Conservation (phyloP, 2,329 filamentous ascomycete genomes). For the Emergomyces africanus region DNA sequence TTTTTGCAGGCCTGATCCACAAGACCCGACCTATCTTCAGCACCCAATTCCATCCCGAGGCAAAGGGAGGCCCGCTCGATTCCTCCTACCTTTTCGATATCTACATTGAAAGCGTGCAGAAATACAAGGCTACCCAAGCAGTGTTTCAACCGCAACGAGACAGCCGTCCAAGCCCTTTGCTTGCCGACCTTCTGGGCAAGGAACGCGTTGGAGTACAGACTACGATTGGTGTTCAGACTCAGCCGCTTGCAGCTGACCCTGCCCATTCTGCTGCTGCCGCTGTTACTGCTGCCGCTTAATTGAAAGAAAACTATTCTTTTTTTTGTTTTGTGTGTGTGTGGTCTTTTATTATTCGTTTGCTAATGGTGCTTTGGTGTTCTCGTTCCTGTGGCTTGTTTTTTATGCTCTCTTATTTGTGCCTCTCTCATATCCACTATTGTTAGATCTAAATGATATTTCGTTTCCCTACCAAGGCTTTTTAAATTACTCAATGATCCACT, state of each 20-base stretch:
- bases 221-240: conserved; percentile 41
- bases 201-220: conserved; percentile 86
- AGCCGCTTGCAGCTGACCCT: not conserved
- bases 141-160: conserved; percentile 60
- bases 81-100: conserved; percentile 93
- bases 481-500: not conserved
- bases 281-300: conserved; percentile 9
- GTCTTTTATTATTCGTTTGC: not conserved
- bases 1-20: conserved; percentile 65
- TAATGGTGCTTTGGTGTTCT: not conserved
- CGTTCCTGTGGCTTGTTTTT: not conserved
- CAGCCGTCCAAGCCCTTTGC: conserved; percentile 72
- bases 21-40: conserved; percentile 93
- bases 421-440: not conserved
- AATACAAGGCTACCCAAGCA: conserved; percentile 74
- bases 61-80: conserved; percentile 93
- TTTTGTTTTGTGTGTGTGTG: no score
- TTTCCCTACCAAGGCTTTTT: not conserved
- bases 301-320: not conserved
- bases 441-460: not conserved
- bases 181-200: conserved; percentile 84
- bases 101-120: conserved; percentile 78
- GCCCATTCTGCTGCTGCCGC: conserved; percentile 18
- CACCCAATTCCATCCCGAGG: conserved; percentile 97
- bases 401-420: not conserved